A percentile compares a stretch with the other conserved stretches of the same genome.
These are phyloP conservation scores for Suhomyces bokatorum DNA, from an alignment of 1,139 yeast species.

Conservation along the genomic window DNA sequence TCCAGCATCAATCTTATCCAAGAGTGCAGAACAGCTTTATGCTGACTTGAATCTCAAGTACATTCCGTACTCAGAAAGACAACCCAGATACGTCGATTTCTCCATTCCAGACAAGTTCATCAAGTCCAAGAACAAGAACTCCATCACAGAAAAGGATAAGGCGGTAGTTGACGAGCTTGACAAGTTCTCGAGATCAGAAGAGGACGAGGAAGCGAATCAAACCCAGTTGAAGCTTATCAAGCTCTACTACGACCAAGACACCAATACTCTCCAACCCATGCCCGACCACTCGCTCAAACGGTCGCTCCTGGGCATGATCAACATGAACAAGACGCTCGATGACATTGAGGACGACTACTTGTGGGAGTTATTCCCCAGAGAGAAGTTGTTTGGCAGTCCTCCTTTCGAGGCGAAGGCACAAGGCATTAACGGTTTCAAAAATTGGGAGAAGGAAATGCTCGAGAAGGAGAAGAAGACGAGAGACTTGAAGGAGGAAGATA, in stretches of 20 bases:
- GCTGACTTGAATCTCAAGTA: slow-evolving; percentile 9
- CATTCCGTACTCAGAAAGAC: not conserved
- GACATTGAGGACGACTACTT: slow-evolving; percentile 44
- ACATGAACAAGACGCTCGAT: slow-evolving; percentile 36
- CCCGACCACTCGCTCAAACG: slow-evolving; percentile 44
- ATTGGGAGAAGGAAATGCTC: slow-evolving; percentile 38
- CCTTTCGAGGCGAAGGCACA: slow-evolving; percentile 33
- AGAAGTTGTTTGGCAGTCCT: slow-evolving; percentile 36
- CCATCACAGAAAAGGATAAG: slow-evolving; percentile 28
- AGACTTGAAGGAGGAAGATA: slow-evolving; percentile 20
- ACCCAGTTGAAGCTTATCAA: slow-evolving; percentile 30
- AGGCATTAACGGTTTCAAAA: slow-evolving; percentile 29
- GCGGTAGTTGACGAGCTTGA: slow-evolving; percentile 31
- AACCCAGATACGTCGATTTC: slow-evolving; percentile 25
- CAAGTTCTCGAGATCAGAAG: slow-evolving; percentile 26
- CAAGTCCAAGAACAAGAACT: slow-evolving; percentile 24
- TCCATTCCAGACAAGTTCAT: slow-evolving; percentile 34
- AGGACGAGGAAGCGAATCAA: slow-evolving; percentile 28
- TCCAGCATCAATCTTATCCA: slow-evolving; percentile 24
- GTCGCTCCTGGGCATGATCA: slow-evolving; percentile 44
- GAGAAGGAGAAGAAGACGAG: slow-evolving; percentile 22
- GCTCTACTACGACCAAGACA: slow-evolving; percentile 31
- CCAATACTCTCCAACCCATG: slow-evolving; percentile 27
- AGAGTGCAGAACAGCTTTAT: slow-evolving; percentile 23
- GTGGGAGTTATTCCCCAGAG: slow-evolving; percentile 42